Conservation (phyloP, 2,329 filamentous ascomycete species). For the Ceratocystis diversiconidia region DNA sequence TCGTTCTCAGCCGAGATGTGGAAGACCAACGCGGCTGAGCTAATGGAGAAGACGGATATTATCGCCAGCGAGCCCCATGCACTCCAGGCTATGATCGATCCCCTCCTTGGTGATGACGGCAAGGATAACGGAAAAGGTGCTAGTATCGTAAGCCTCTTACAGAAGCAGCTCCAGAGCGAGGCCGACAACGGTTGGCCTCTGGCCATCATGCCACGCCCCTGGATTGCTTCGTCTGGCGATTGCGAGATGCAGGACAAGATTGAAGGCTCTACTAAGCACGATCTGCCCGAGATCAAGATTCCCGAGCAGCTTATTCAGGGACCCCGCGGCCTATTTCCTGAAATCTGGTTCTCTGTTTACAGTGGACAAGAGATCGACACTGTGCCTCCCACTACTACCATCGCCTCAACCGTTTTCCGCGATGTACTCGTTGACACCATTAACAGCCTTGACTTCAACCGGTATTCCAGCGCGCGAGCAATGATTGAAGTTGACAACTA, state of each 20-base stretch:
- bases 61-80: slow-evolving; percentile 80
- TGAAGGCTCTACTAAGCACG: slow-evolving; percentile 53
- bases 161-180: slow-evolving; percentile 73
- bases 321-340: slow-evolving; percentile 67
- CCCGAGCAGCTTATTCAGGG: slow-evolving; percentile 65
- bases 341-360: slow-evolving; percentile 89
- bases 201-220: slow-evolving; percentile 51
- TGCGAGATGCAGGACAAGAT: slow-evolving; percentile 45
- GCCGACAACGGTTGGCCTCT: slow-evolving; percentile 62
- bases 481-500: slow-evolving; percentile 92
- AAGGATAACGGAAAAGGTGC: slow-evolving; percentile 47
- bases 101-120: slow-evolving; percentile 48
- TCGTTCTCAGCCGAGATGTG: slow-evolving; percentile 55
- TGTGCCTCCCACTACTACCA: slow-evolving; percentile 61
- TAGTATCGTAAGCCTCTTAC: slow-evolving; percentile 67
- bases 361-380: slow-evolving; percentile 75
- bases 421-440: slow-evolving; percentile 85
- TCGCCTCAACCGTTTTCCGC: slow-evolving; percentile 70
- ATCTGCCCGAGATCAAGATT: slow-evolving; percentile 60
- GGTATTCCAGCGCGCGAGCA: slow-evolving; percentile 71
- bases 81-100: slow-evolving; percentile 73
- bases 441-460: slow-evolving; percentile 86
- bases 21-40: slow-evolving; percentile 56
- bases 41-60: slow-evolving; percentile 89
- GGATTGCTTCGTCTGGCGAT: slow-evolving; percentile 48